These are phyloP conservation scores for Reutealis trisperma DNA, from an alignment of 345 rosid genomes.

Conservation along the genomic window DNA sequence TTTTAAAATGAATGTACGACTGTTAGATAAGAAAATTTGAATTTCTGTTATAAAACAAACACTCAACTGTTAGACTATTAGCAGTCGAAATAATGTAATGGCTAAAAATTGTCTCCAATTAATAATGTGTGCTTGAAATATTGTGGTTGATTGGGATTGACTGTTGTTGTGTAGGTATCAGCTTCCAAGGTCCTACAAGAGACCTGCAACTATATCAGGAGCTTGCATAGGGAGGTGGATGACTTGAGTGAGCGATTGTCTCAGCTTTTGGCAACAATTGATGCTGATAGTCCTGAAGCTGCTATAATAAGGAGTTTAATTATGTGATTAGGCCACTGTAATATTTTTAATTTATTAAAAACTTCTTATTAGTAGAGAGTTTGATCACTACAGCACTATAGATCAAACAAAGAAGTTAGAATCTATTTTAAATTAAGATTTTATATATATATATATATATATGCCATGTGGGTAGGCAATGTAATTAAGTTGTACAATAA, in stretches of 20 bases:
- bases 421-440: constrained; percentile 9
- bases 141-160: constrained; percentile 2
- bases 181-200: constrained; percentile 92
- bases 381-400: constrained; percentile 26
- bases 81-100: no score
- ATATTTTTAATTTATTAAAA: neutral
- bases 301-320: constrained; percentile 90
- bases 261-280: constrained; percentile 79
- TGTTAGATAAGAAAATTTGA: no score
- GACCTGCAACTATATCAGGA: constrained; percentile 90
- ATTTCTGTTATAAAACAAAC: no score
- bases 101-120: neutral
- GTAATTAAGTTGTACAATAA: constrained; percentile 33
- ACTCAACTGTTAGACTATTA: no score
- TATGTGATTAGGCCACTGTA: constrained; percentile 34
- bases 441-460: neutral
- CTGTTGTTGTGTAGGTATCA: constrained; percentile 53
- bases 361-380: constrained; percentile 12
- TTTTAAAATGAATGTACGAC: no score
- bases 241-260: constrained; percentile 88
- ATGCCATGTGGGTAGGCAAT: constrained; percentile 24
- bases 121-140: neutral
- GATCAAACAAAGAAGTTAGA: constrained; percentile 31
- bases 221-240: constrained; percentile 83
- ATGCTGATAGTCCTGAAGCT: constrained; percentile 87